Conservation (phyloP, 179 eudicot species). For the Drosera spatulata region DNA sequence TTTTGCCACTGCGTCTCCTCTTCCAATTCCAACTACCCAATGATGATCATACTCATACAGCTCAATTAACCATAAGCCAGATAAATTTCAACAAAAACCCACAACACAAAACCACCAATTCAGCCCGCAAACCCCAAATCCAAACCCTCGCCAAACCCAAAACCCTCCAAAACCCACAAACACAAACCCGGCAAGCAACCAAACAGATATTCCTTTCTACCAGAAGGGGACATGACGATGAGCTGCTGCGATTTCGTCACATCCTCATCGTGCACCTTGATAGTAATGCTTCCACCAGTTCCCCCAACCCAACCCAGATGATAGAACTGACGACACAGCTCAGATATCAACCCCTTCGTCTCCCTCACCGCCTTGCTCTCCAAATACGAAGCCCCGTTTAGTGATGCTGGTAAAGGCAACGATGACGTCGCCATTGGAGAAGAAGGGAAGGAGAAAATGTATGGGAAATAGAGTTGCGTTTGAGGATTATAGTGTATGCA, state of each 20-base stretch:
- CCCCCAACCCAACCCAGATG: slow-evolving; percentile 95
- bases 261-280: slow-evolving; percentile 80
- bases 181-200: not conserved
- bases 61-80: no score
- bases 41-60: no score
- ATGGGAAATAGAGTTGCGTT: no score
- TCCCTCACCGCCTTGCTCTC: slow-evolving; percentile 59
- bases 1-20: no score
- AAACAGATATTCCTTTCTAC: slow-evolving; percentile 13
- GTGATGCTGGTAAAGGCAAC: slow-evolving; percentile 1
- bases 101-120: no score
- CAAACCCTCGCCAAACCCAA: not conserved
- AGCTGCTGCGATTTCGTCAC: slow-evolving; percentile 73
- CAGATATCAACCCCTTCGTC: slow-evolving; percentile 57
- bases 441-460: no score
- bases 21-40: no score
- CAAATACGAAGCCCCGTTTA: slow-evolving; percentile 47
- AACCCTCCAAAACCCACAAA: not conserved
- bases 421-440: no score
- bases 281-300: slow-evolving; percentile 88
- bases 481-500: no score
- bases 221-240: slow-evolving; percentile 94
- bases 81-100: no score
- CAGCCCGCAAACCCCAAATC: no score
- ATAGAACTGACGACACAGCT: slow-evolving; percentile 91